Base-by-base conservation (phyloP, 768 basidiomycete genomes). In the Leccinum boreale region DNA sequence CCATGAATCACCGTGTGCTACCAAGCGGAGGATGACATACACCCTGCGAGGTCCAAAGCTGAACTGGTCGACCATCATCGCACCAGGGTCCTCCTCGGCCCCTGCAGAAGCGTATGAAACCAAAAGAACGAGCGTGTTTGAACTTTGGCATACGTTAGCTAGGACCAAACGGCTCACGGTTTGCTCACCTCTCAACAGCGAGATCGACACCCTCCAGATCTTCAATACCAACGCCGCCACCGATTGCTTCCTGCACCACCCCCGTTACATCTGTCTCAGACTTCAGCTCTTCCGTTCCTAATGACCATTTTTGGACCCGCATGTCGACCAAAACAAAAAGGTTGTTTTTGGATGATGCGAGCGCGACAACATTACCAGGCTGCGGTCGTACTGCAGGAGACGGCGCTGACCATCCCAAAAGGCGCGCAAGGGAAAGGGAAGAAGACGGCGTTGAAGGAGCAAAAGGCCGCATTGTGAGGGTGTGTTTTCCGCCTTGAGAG, bases 141-240 rank as follows among this genome's bases (percentile, higher is more conserved):
- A 70, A 56, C 89, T 79, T 44, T 11, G 5, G 21, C 76, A 49
- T 9, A 47, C 14, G 19, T 67, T 24, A 64, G 55, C 46, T 12
- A 45, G 47, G n/a, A 10, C 11, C 19, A n/a, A 14, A 42, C 14
- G 21, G 9, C 3, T 39, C 14, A 48, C 31, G 4, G 46, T 23
- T 55, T 60, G 59, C 78, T 53, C 57, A 87, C 87, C 76, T 76
- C 54, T 85, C 82, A 17, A 87, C 69, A 6, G 81, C 81, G 33
- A 91, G 62, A 74, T 92, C 90, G 48, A 91, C 74, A 42, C 92
- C 71, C 66, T 93, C 91, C 4, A 93, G 72, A 62, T 91, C 89
- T 44, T 90, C 72, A 56, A 79, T 77, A 7, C 75, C 69, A 51
- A 82, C 77, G 0, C 73, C 74, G 33, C 75, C 71, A 42, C 79